phyloP scores from a whole-genome alignment of 208 protist species.

The Wallacemonas collosoma region DNA sequence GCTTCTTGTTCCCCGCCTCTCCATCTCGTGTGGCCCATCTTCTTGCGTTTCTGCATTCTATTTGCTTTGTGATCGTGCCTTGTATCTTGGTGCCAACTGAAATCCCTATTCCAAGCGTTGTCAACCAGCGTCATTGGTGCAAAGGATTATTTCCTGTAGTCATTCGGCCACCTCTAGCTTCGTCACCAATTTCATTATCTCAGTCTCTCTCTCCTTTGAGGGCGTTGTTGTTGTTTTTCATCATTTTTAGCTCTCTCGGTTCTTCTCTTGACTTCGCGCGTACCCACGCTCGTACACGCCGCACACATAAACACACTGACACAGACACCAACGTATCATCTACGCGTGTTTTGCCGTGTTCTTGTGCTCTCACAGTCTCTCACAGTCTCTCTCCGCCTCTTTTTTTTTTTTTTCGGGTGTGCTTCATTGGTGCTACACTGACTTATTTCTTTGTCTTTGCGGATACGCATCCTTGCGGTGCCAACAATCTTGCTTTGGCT shows the following conservation, averaged over 20 bases:
- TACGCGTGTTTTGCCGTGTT: neutral
- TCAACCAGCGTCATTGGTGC: neutral
- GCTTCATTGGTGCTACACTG: neutral
- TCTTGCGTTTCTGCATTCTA: too few species aligned
- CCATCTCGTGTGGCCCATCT: too few species aligned
- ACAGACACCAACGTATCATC: neutral
- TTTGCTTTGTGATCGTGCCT: too few species aligned
- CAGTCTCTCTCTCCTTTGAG: neutral
- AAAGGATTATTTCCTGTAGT: slow-evolving; percentile 5
- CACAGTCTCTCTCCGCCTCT: neutral
- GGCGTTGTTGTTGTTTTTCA: neutral
- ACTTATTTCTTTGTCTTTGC: neutral
- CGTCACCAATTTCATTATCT: neutral
- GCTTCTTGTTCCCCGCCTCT: too few species aligned
- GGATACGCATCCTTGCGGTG: neutral
- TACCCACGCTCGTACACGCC: neutral
- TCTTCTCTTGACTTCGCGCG: slow-evolving; percentile 11
- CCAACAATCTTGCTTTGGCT: neutral
- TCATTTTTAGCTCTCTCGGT: neutral
- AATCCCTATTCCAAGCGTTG: neutral
- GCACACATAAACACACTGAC: slow-evolving; percentile 6
- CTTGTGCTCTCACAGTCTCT: too few species aligned
- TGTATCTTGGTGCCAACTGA: too few species aligned
- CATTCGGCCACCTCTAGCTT: neutral
- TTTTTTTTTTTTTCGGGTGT: neutral